Conservation (phyloP, 192 early-diverging fungal species). For the Coemansia sp. region DNA sequence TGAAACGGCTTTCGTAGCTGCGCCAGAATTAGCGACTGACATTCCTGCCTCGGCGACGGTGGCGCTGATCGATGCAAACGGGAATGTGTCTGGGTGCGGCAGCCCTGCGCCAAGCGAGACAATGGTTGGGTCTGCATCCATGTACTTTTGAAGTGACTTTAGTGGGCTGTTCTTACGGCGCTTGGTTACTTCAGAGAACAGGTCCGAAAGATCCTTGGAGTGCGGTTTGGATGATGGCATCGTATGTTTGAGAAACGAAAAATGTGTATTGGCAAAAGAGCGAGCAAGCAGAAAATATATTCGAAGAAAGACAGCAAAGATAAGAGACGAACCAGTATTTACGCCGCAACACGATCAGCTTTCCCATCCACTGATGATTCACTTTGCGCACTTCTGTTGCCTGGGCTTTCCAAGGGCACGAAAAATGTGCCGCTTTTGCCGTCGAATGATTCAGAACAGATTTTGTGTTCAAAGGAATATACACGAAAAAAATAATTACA, state of each 20-base stretch:
- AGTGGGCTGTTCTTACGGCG: conserved; percentile 50
- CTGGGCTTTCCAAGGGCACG: too few species aligned
- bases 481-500: too few species aligned
- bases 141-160: conserved; percentile 46
- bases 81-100: conserved; percentile 67
- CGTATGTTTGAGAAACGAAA: background rate
- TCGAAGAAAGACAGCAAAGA: background rate
- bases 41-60: conserved; percentile 60
- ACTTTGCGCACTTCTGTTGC: too few species aligned
- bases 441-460: too few species aligned
- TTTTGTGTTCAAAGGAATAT: too few species aligned
- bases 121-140: conserved; percentile 52
- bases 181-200: conserved; percentile 39
- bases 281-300: background rate
- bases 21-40: conserved; percentile 56
- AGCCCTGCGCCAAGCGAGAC: conserved; percentile 72
- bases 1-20: background rate
- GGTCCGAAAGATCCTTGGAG: conserved; percentile 40
- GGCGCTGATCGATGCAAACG: conserved; percentile 58
- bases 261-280: background rate
- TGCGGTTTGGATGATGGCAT: conserved; percentile 32
- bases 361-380: background rate
- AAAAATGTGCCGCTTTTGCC: background rate
- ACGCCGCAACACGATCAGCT: background rate
- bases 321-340: background rate